These are phyloP conservation scores for Pseudisothecium myosuroides DNA, from an alignment of 225 moss, liverwort and hornwort genomes.

Conservation along the genomic window DNA sequence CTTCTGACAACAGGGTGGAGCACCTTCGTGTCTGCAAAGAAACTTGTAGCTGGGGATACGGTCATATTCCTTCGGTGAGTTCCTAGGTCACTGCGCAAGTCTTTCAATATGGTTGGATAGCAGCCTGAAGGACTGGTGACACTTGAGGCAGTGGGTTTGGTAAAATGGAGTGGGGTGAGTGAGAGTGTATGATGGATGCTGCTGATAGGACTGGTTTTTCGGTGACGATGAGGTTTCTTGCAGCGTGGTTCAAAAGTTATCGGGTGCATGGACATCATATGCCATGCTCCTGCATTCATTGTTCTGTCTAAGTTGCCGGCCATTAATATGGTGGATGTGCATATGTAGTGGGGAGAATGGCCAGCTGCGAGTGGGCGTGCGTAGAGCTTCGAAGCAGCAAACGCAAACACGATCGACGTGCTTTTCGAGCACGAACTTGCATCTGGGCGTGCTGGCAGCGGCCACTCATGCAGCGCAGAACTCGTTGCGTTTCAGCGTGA, in stretches of 20 bases:
- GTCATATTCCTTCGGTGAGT: slow-evolving; percentile 78
- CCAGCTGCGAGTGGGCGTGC: slow-evolving; percentile 70
- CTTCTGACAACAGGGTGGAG: slow-evolving; percentile 99
- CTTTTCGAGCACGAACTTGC: slow-evolving; percentile 55
- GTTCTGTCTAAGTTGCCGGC: neutral
- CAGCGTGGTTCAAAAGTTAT: neutral
- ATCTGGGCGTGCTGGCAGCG: slow-evolving; percentile 76
- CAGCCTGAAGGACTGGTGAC: too few relatives aligned
- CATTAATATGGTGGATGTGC: neutral
- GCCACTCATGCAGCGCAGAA: slow-evolving; percentile 59
- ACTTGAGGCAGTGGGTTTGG: neutral
- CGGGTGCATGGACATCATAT: neutral
- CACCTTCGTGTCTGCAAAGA: slow-evolving; percentile 73
- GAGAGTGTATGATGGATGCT: neutral
- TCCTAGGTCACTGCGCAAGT: neutral
- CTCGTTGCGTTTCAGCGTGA: slow-evolving; percentile 31
- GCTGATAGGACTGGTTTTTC: neutral
- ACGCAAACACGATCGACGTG: slow-evolving; percentile 26
- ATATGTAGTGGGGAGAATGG: slow-evolving; percentile 62
- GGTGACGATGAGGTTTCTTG: neutral
- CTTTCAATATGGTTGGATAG: neutral
- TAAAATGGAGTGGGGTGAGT: neutral
- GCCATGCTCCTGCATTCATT: neutral
- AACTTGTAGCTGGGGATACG: slow-evolving; percentile 81
- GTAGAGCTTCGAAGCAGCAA: slow-evolving; percentile 51